Base-by-base conservation (phyloP, 495 filamentous ascomycete genomes). In the Neohortaea acidophila region DNA sequence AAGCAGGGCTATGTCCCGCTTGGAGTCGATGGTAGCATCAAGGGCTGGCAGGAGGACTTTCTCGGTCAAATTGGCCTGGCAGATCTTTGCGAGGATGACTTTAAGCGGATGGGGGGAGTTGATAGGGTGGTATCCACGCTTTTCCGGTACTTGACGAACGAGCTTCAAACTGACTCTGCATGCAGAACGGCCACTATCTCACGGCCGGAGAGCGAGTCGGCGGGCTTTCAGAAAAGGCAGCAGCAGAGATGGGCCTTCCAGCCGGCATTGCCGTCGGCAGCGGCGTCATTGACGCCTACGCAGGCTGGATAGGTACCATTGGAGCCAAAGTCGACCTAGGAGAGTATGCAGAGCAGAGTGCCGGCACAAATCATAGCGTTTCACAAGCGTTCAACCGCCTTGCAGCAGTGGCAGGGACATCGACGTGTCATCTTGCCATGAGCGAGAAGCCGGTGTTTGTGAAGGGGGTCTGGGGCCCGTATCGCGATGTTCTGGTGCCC, bases 221-320 rank as follows among this genome's bases (percentile, higher is more conserved):
- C 12, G 73, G 71, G 4, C 66, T 97, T 24, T 85, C 77, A 44
- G 80, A 85, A 41, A 82, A 79, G 45, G 84, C 89, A 13, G 83
- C 79, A 12, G 56, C 65, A 27, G 79, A 94, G 14, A 69, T 97
- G 37, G 89, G 89, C 2, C 63, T 97, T n/a, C 77, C 76, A 1
- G 62, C 79, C 4, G 89, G 87, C 7, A 87, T 91, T 50, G 84
- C 89, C 12, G 77, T 97, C 41, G 89, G 89, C 14, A 89, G 81
- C 48, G 85, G 87, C 54, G 89, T 97, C 25, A 97, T 97, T 46
- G 89, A 97, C 61, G 87, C 89, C 4, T 97, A 97, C 57, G 89
- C 89, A 13, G 89, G 89, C 18, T 97, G 89, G 89, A 83, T 97
- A 42, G 89, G 89, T 25, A 94, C 87, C 2, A 89, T 97, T n/a